Base-by-base conservation (phyloP, 176 grass and related monocot genomes). In the Secale cereale region DNA sequence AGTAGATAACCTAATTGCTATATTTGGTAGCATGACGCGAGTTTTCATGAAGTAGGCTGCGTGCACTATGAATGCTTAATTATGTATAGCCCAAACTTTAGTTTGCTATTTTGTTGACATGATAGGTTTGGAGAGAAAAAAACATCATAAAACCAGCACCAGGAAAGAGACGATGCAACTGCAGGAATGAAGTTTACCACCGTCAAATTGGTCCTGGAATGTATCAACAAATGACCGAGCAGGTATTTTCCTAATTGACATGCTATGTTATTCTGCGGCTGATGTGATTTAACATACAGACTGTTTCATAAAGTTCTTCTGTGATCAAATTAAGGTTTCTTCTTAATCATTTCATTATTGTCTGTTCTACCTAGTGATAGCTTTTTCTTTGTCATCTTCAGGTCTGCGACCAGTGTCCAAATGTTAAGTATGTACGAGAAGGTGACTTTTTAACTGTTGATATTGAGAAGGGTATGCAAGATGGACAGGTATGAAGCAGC, bases 401-500 rank as follows among this genome's bases (percentile, higher is more conserved):
- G 97, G 97, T 99, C 45, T 99, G 97, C 11, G 97, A 96, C 37
- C 86, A 99, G 89, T 99, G 97, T 88, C 81, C 94, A 77, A 99
- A 99, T 90, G 97, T 99, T 45, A 96, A 99, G 85, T 99, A 87
- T 59, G 91, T 94, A 76, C 88, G 94, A 74, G 97, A 99, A 88
- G 97, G 97, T 82, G 87, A 84, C 8, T 99, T 99, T 68, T 80
- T 99, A 46, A 96, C 97, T 72, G 91, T 99, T 86, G 97, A 99
- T 92, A 99, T 99, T 79, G 97, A 99, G 84, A 99, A 99, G 86
- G 97, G 97, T 79, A 94, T 99, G 97, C 86, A 99, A 89, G 97
- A 99, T 89, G 97, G 94, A 64, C 94, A 99, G 93, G 97, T 99
- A 92, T 70, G 72, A 52, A 81, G 10, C 39, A 70, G 59, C 8